Evolutionary conservation across 2,329 filamentous ascomycete genomes (phyloP), one percentile per base, ranked within the genome.

Genomic region (Lachnellula occidentalis): DNA sequence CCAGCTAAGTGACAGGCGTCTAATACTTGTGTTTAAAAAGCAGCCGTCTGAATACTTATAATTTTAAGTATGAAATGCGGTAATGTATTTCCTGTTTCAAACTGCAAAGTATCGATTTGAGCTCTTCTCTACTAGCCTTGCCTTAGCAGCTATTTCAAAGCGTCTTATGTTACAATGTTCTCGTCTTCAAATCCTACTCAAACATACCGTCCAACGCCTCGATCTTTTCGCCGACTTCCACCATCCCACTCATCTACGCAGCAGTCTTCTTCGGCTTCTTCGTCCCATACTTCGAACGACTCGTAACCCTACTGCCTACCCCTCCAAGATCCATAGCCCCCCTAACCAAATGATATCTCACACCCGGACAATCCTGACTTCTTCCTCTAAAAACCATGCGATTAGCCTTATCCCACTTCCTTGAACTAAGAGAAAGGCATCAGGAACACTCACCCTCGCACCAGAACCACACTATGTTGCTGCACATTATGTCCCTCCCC

Each of bases 401-500:
- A 15, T 24, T 17, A 41, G n/a, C 24, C 39, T 17, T 51, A 24
- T 46, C 24, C 46, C n/a, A 45, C 36, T 14, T 24, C 11, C 22
- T 11, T 11, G 6, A 42, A 45, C n/a, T 8, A 19, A 36, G 6
- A 15, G 3, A 31, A 31, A 31, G 27, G 9, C 6, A 9, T 42
- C 17, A 22, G 3, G 4, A 22, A 15, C 9, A 53, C 54, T 46
- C 53, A 56, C 54, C 94, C 94, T 62, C 94, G 81, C n/a, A 99
- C 92, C 62, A 97, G 78, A 53, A 99, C 94, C 46, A 99, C 94
- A 66, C 88, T 95, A 78, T 99, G 95, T 80, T 97, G 94, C 79
- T 97, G 92, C 62, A 97, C 92, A 73, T 97, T 99, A 76, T 99
- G 94, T 48, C 94, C 92, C 81, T 97, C 92, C 50, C 94, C 94